phyloP scores from a whole-genome alignment of 2,329 filamentous ascomycete genomes.

The Fusarium sterilihyphosum region DNA sequence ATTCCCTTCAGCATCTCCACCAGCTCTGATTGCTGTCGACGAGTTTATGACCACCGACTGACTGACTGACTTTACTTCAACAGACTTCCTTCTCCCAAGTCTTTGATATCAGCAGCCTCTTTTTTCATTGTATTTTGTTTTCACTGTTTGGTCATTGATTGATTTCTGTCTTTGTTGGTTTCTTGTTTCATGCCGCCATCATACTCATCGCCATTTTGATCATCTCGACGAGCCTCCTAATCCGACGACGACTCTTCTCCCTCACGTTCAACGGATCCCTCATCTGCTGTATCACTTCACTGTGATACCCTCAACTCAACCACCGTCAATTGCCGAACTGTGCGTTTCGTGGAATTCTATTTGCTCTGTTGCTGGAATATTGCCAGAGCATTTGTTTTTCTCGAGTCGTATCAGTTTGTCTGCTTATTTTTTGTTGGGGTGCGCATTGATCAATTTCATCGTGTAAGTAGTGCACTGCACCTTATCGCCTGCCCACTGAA shows the following conservation, averaged over 20 bases:
- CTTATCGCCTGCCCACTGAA: neutral
- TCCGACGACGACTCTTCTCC: conserved; percentile 20
- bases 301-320: conserved; percentile 23
- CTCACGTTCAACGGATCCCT: conserved; percentile 6
- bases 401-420: conserved; percentile 29
- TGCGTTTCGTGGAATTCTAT: conserved; percentile 20
- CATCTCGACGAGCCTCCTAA: conserved; percentile 20
- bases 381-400: conserved; percentile 44
- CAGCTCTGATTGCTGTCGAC: conserved; percentile 40
- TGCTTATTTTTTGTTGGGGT: conserved; percentile 6
- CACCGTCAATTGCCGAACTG: conserved; percentile 32
- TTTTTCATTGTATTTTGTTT: conserved; percentile 15
- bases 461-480: conserved; percentile 36
- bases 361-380: conserved; percentile 54
- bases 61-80: conserved; percentile 30
- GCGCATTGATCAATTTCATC: conserved; percentile 19
- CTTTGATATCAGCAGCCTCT: conserved; percentile 39
- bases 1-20: conserved; percentile 35
- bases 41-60: conserved; percentile 38
- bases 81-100: neutral
- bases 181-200: conserved; percentile 4
- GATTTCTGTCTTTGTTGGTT: conserved; percentile 2
- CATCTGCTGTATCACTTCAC: conserved; percentile 30
- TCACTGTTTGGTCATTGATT: conserved; percentile 3
- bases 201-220: neutral